Evolutionary conservation across 192 early-diverging fungal genomes (phyloP), one percentile per base, ranked within the genome.

Genomic region (Diversispora epigaea): DNA sequence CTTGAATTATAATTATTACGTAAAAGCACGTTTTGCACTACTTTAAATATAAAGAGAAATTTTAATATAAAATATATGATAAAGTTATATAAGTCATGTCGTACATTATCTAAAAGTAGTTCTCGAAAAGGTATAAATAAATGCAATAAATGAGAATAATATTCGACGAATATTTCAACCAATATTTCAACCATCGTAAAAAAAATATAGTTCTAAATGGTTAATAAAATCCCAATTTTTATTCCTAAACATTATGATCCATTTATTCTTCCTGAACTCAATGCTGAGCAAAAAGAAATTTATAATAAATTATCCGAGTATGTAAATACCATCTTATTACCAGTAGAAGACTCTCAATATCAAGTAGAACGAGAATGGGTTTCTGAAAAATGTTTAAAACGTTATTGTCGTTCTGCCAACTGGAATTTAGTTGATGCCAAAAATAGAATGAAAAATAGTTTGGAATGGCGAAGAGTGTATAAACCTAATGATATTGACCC

Each of bases 391-490:
- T 92, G 91, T 77, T 77, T 92, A 22, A 77, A 89, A 49, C 84
- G 93, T 22, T 94, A 93, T 70, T 77, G 94, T 68, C 83, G 88
- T 14, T 88, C 90, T 7, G 84, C 85, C 62, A 93, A 93, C 77
- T 93, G 92, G 86, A 83, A 91, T 70, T 77, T 90, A 22, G 77
- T 81, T n/a, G 84, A 87, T 46, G 83, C 92, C 54, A 86, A 86
- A 66, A 81, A 76, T 44, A 88, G 91, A 58, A 77, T 97, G 25
- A 85, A 89, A 77, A 88, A 87, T 61, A 92, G 92, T 19, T 81
- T 97, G 40, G 81, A 83, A 71, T 97, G 95, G 95, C 86, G 93
- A 65, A 81, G 90, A 56, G 81, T 85, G 3, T 92, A 88, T 71
- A 79, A 87, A 22, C 94, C 95, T 21, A 82, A 89, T 55, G 74